Percentiles rank a stretch among this genome's conserved stretches.
Evolutionary conservation across 495 filamentous ascomycete genomes (phyloP).

Genomic region (Rostrohypoxylon terebratum): DNA sequence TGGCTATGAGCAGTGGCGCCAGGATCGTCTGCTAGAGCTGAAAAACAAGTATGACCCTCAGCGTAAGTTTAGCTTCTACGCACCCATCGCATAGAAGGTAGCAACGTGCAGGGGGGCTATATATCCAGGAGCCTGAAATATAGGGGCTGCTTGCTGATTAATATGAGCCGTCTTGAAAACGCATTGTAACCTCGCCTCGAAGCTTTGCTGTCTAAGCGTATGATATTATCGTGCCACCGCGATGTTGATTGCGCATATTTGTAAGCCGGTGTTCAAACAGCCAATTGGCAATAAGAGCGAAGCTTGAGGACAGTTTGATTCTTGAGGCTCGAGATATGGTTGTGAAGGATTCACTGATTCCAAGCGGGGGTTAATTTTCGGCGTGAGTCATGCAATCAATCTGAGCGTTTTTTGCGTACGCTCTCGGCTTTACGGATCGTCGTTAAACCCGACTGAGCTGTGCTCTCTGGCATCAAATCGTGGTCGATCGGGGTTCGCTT

Average conservation of each 20-base stretch:
- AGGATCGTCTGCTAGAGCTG: conserved; percentile 55
- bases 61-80: conserved; percentile 66
- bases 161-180: neutral
- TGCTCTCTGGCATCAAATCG: neutral
- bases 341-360: neutral
- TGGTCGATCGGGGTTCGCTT: neutral
- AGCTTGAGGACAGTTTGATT: neutral
- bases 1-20: conserved; percentile 64
- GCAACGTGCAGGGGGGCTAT: neutral
- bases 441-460: conserved; percentile 5
- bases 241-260: neutral
- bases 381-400: neutral
- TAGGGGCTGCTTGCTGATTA: neutral
- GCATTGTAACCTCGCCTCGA: neutral
- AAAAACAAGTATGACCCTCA: conserved; percentile 69
- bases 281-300: neutral
- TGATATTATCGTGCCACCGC: neutral
- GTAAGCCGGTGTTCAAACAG: neutral
- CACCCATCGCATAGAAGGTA: conserved; percentile 53
- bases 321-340: neutral
- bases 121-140: neutral
- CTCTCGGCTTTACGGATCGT: conserved; percentile 1
- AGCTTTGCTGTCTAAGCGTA: neutral
- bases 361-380: neutral
- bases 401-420: neutral